phyloP scores from a whole-genome alignment of 306 rosid species.

The Dicorynia guianensis region DNA sequence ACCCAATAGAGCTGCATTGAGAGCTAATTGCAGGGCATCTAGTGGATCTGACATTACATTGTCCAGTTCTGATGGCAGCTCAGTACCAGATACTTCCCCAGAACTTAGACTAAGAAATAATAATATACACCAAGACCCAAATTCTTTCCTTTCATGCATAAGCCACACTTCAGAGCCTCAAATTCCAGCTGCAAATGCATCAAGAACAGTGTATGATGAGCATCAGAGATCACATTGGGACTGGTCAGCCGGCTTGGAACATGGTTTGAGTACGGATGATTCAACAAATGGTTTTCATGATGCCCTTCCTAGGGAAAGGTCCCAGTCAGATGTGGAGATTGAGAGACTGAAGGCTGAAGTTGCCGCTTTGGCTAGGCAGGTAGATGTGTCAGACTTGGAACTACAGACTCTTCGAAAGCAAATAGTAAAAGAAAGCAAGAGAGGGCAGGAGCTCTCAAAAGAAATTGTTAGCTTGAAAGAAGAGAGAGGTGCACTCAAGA shows the following conservation, averaged over 20 bases:
- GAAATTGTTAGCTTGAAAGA: slow-evolving; percentile 81
- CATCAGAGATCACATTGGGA: slow-evolving; percentile 70
- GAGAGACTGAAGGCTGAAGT: slow-evolving; percentile 84
- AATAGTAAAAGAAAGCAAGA: slow-evolving; percentile 89
- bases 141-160: slow-evolving; percentile 47
- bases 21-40: slow-evolving; percentile 68
- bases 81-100: slow-evolving; percentile 77
- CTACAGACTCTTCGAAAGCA: slow-evolving; percentile 92
- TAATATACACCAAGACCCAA: slow-evolving; percentile 52
- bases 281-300: slow-evolving; percentile 61
- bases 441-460: slow-evolving; percentile 79
- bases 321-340: slow-evolving; percentile 60
- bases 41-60: slow-evolving; percentile 90
- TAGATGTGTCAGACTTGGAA: slow-evolving; percentile 83
- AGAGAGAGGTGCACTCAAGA: slow-evolving; percentile 72
- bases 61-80: slow-evolving; percentile 91
- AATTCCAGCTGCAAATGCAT: slow-evolving; percentile 47
- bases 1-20: slow-evolving; percentile 55
- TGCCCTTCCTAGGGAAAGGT: slow-evolving; percentile 55
- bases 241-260: slow-evolving; percentile 75
- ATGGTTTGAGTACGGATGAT: slow-evolving; percentile 59
- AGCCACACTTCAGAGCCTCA: slow-evolving; percentile 54
- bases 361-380: slow-evolving; percentile 71
- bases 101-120: slow-evolving; percentile 64
- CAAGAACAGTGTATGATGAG: slow-evolving; percentile 50